Percentiles rank a stretch among this genome's conserved stretches.
phyloP scores from a whole-genome alignment of 805 yeast species.

The Barnettozyma sucrosica region DNA sequence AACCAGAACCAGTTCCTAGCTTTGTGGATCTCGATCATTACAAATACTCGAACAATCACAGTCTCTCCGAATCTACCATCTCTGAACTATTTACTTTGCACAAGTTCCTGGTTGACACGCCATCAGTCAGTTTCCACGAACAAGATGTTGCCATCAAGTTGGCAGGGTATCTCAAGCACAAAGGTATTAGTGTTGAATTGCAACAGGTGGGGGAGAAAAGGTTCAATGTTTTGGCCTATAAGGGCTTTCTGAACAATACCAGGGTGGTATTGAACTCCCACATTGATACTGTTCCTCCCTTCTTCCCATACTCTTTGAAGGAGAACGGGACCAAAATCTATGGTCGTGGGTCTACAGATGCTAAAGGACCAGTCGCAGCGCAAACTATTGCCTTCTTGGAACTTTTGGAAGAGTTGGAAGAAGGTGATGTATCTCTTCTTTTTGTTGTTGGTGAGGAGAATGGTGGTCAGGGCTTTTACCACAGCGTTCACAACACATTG shows the following conservation, averaged over 20 bases:
- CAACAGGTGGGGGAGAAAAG: conserved; percentile 33
- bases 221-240: conserved; percentile 49
- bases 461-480: conserved; percentile 52
- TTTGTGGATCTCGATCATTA: background rate
- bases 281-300: conserved; percentile 67
- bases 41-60: background rate
- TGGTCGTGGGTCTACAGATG: conserved; percentile 65
- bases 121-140: conserved; percentile 12
- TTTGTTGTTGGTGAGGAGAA: conserved; percentile 63
- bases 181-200: conserved; percentile 39
- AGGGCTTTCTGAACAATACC: conserved; percentile 40
- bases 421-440: conserved; percentile 50
- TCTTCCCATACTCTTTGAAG: conserved; percentile 36
- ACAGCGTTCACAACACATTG: conserved; percentile 32
- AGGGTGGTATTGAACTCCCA: conserved; percentile 50
- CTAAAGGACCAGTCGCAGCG: conserved; percentile 58
- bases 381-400: conserved; percentile 50
- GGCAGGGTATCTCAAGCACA: background rate
- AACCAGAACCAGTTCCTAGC: background rate
- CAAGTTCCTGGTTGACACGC: conserved; percentile 10
- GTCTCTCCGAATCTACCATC: background rate
- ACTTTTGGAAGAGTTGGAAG: conserved; percentile 34
- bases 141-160: conserved; percentile 5
- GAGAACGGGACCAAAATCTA: conserved; percentile 41
- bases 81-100: conserved; percentile 11